Conservation (phyloP, 176 grass and related monocot species). For the Musa acuminata region DNA sequence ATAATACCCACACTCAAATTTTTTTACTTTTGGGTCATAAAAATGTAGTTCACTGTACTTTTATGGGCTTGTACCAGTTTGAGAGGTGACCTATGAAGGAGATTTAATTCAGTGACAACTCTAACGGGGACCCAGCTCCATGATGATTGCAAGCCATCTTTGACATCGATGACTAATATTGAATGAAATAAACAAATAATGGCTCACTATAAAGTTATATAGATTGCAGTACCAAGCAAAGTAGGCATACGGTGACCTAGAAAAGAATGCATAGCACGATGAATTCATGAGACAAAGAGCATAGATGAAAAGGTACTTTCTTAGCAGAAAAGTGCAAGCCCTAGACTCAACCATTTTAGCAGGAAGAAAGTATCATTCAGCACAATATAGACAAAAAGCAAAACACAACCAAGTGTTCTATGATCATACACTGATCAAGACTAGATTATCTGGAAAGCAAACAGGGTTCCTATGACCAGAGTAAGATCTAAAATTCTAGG, state of each 20-base stretch:
- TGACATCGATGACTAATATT: too few relatives aligned
- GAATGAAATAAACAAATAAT: not conserved
- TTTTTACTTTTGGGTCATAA: too few relatives aligned
- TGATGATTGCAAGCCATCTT: not conserved
- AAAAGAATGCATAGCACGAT: not conserved
- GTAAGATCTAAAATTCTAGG: not conserved
- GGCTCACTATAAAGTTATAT: not conserved
- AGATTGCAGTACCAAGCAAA: not conserved
- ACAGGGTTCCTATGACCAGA: not conserved
- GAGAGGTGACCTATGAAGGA: not conserved
- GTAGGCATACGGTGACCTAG: not conserved
- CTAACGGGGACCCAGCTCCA: not conserved
- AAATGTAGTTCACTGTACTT: too few relatives aligned
- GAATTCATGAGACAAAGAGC: not conserved
- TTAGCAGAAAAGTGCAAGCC: too few relatives aligned
- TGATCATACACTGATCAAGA: not conserved
- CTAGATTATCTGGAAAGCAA: not conserved
- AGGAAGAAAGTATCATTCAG: too few relatives aligned
- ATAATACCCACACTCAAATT: too few relatives aligned
- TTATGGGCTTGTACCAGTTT: not conserved
- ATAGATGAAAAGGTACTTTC: not conserved
- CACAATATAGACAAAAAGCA: not conserved
- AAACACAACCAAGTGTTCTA: not conserved
- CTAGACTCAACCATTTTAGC: too few relatives aligned
- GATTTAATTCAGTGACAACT: not conserved